These are phyloP conservation scores for Eutypella sp. DNA, from an alignment of 2,329 filamentous ascomycete genomes.

Conservation along the genomic window DNA sequence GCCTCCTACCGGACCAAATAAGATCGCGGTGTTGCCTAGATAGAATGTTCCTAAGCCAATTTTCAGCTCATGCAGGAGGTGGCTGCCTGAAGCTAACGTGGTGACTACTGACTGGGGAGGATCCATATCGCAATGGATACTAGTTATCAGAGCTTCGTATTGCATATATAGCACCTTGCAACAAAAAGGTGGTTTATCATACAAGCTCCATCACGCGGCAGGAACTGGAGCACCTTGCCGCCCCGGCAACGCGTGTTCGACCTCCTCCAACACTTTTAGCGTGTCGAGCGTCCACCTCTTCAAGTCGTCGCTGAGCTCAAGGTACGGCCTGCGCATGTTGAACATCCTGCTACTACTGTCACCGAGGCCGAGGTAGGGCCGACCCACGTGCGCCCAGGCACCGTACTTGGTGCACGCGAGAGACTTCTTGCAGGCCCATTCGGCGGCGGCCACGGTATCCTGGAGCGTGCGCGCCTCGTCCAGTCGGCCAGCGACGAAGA, in stretches of 20 bases:
- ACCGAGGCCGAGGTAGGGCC: constrained; percentile 28
- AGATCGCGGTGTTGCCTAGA: no score
- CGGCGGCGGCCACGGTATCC: constrained; percentile 38
- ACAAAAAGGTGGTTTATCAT: no score
- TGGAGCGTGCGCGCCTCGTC: constrained; percentile 36
- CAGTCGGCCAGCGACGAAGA: constrained; percentile 33
- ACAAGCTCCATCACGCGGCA: no score
- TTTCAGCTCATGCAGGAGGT: no score
- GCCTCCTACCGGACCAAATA: no score
- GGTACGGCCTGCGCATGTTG: constrained; percentile 39
- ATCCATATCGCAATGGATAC: no score
- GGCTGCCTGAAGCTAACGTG: no score
- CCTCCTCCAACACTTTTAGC: constrained; percentile 30
- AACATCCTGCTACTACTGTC: constrained; percentile 32
- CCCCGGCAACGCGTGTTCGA: constrained; percentile 20
- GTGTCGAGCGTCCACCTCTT: constrained; percentile 39
- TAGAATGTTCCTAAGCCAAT: no score
- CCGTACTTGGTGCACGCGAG: constrained; percentile 43
- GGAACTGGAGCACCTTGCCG: no score
- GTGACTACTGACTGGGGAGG: no score
- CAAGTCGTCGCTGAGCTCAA: constrained; percentile 29
- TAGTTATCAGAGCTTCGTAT: no score
- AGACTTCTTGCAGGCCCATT: constrained; percentile 46
- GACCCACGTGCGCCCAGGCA: constrained; percentile 37
- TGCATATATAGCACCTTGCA: no score